phyloP scores from a whole-genome alignment of 345 rosid genomes.

The Salix udensis region DNA sequence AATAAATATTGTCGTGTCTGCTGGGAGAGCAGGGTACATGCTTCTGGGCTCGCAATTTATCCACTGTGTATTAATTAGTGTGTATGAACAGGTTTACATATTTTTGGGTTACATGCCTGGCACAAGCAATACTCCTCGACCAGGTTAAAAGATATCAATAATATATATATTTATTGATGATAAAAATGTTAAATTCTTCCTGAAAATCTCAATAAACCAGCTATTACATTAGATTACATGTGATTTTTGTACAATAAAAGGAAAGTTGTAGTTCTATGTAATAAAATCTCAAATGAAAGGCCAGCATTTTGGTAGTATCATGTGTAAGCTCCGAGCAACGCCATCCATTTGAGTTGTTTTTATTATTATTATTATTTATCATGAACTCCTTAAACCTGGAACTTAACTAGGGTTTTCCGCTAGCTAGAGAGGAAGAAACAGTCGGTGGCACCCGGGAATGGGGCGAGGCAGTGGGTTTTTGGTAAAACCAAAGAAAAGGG shows the following conservation, averaged over 20 bases:
- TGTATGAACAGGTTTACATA: too few relatives aligned
- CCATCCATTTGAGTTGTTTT: background rate
- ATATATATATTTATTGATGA: too few relatives aligned
- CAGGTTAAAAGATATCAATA: too few relatives aligned
- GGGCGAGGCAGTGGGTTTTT: background rate
- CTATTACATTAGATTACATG: too few relatives aligned
- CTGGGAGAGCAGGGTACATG: too few relatives aligned
- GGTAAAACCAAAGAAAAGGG: background rate
- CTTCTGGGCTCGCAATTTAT: too few relatives aligned
- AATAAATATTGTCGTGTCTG: too few relatives aligned
- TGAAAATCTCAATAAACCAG: too few relatives aligned
- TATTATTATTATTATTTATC: background rate
- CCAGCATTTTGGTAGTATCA: background rate
- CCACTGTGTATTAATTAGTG: too few relatives aligned
- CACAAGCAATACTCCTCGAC: too few relatives aligned
- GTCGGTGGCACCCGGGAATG: background rate
- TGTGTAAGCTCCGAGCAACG: background rate
- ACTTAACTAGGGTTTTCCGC: background rate
- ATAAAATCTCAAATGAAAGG: background rate
- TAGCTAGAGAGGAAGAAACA: background rate
- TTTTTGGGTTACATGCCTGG: too few relatives aligned
- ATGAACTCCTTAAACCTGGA: background rate
- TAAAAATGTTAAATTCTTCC: too few relatives aligned
- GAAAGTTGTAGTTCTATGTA: background rate
- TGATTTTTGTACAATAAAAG: background rate